Percentiles rank a stretch among this genome's conserved stretches.
These are phyloP conservation scores for Orbilia quercus DNA, from an alignment of 2,329 filamentous ascomycete genomes.

Conservation along the genomic window DNA sequence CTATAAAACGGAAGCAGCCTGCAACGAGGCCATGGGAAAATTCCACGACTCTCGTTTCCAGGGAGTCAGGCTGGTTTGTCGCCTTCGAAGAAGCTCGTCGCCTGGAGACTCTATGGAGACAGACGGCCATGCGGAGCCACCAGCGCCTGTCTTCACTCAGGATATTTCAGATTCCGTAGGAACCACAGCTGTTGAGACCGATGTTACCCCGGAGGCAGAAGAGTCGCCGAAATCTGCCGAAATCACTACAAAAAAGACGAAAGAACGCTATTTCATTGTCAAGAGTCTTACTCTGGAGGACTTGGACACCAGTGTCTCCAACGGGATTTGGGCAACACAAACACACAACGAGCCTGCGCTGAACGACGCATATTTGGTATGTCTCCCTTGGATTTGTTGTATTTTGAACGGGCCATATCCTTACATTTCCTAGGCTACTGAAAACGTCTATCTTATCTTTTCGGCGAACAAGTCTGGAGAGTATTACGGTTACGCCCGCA, in stretches of 20 bases:
- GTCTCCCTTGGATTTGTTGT: constrained; percentile 58
- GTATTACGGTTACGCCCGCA: constrained; percentile 93
- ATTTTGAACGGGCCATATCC: constrained; percentile 15
- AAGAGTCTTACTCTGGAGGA: constrained; percentile 94
- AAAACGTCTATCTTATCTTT: constrained; percentile 91
- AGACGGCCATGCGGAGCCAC: constrained; percentile 22
- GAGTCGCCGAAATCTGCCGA: constrained; percentile 14
- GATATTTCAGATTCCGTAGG: constrained; percentile 21
- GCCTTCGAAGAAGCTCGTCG: constrained; percentile 73
- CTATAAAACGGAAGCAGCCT: constrained; percentile 82
- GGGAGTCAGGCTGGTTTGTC: constrained; percentile 84
- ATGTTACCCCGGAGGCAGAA: constrained; percentile 20
- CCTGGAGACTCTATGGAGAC: constrained; percentile 61
- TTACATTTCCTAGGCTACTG: constrained; percentile 70
- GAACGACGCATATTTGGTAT: constrained; percentile 83
- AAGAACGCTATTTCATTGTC: constrained; percentile 87
- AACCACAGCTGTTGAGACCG: constrained; percentile 7
- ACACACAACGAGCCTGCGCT: constrained; percentile 87
- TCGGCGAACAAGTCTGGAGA: constrained; percentile 98
- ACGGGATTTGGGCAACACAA: constrained; percentile 92
- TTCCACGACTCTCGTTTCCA: constrained; percentile 93
- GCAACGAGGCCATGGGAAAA: constrained; percentile 79
- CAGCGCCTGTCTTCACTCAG: constrained; percentile 8
- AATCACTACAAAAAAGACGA: constrained; percentile 62
- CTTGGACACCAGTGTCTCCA: constrained; percentile 85